Evolutionary conservation across 2,329 filamentous ascomycete genomes (phyloP).

Genomic region (Epichloe hybrida): DNA sequence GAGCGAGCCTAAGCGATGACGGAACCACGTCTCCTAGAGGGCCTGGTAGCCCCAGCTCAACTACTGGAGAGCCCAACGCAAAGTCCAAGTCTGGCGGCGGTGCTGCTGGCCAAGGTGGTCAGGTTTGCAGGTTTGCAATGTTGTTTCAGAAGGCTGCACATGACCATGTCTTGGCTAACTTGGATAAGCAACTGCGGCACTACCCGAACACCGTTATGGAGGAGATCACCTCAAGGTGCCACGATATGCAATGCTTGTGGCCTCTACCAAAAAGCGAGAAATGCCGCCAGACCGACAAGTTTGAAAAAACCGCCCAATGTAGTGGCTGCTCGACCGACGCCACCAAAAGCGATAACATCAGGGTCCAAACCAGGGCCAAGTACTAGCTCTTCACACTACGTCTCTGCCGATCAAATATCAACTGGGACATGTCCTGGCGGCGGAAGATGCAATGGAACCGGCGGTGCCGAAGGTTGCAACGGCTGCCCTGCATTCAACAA

Average conservation of each 20-base stretch:
- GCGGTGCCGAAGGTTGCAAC: conserved; percentile 85
- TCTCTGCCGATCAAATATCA: conserved; percentile 59
- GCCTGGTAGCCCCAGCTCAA: conserved; percentile 17
- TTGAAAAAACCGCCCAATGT: conserved; percentile 61
- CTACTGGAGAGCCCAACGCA: conserved; percentile 6
- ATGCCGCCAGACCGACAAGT: conserved; percentile 79
- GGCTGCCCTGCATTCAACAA: conserved; percentile 98
- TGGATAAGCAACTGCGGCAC: conserved; percentile 83
- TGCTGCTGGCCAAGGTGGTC: conserved; percentile 35
- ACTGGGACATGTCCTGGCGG: conserved; percentile 90
- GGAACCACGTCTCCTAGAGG: conserved; percentile 12
- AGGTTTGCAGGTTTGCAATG: conserved; percentile 54
- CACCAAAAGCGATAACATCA: conserved; percentile 23
- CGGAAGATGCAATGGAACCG: conserved; percentile 90
- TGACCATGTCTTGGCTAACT: conserved; percentile 1
- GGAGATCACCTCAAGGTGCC: conserved; percentile 79
- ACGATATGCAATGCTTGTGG: conserved; percentile 98
- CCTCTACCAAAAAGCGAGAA: conserved; percentile 85
- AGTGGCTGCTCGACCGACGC: conserved; percentile 28
- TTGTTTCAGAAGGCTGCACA: not conserved
- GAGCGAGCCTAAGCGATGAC: conserved; percentile 14
- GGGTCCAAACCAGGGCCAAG: conserved; percentile 27
- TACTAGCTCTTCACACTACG: conserved; percentile 50
- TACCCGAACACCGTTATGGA: conserved; percentile 86
- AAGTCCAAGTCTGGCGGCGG: conserved; percentile 7